Conservation (phyloP, 31 red algal species). For the Odonthalia washingtoniensis region DNA sequence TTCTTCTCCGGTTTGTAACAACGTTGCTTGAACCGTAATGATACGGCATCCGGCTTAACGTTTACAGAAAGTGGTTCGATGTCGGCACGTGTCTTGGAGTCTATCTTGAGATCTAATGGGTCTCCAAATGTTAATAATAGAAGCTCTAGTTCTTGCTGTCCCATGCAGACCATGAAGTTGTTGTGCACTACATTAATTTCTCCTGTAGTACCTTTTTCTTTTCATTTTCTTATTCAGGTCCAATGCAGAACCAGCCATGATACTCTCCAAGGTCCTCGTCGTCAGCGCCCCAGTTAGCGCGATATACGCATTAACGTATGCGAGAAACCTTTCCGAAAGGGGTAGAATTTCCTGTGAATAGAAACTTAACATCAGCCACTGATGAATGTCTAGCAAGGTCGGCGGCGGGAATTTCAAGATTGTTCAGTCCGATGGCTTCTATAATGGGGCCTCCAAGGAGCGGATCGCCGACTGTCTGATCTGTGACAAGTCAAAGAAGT, state of each 20-base stretch:
- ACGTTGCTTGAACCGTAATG: constrained; percentile 38
- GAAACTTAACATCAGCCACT: neutral
- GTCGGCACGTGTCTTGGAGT: constrained; percentile 9
- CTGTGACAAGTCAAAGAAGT: constrained; percentile 37
- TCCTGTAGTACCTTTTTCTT: constrained; percentile 7
- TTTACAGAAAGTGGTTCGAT: constrained; percentile 40
- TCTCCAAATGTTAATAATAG: constrained; percentile 8
- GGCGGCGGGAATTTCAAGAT: constrained; percentile 10
- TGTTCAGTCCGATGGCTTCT: constrained; percentile 30
- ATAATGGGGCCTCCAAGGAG: constrained; percentile 28
- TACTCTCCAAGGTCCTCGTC: constrained; percentile 6
- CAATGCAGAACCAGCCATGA: constrained; percentile 34
- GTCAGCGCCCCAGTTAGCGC: constrained; percentile 35
- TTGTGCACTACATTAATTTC: neutral
- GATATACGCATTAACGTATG: constrained; percentile 41
- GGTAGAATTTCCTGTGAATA: neutral
- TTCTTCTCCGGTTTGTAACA: constrained; percentile 24
- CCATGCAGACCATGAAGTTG: neutral
- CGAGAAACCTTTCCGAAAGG: constrained; percentile 13
- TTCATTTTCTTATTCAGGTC: neutral
- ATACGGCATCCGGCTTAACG: constrained; percentile 33
- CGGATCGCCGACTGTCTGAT: constrained; percentile 45
- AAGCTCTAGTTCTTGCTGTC: neutral
- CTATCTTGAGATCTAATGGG: constrained; percentile 19
- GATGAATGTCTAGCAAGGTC: neutral